These are phyloP conservation scores for Pezicula neosporulosa DNA, from an alignment of 2,329 filamentous ascomycete species.

Conservation along the genomic window DNA sequence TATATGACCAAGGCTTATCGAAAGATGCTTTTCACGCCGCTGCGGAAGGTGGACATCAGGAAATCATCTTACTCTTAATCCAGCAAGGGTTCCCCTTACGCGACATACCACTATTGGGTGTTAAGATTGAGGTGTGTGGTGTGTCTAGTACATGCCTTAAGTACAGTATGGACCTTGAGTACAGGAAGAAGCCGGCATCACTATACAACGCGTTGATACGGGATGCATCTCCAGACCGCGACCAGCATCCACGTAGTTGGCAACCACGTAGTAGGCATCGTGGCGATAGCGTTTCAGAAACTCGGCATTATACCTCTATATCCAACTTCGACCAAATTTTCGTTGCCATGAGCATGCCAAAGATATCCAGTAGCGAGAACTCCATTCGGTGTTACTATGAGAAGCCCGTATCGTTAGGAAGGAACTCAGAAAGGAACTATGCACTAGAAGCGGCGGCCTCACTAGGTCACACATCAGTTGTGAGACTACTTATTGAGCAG, in stretches of 20 bases:
- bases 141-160: too few species aligned
- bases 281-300: not conserved
- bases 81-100: too few species aligned
- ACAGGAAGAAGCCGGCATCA: too few species aligned
- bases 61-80: too few species aligned
- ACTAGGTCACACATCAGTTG: not conserved
- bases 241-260: too few species aligned
- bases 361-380: not conserved
- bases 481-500: not conserved
- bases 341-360: not conserved
- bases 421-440: too few species aligned
- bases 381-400: not conserved
- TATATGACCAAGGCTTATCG: too few species aligned
- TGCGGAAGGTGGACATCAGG: too few species aligned
- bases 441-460: not conserved
- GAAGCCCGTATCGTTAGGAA: not conserved
- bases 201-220: not conserved
- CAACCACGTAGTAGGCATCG: not conserved
- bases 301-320: not conserved
- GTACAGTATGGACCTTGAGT: too few species aligned
- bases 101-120: too few species aligned
- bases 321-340: not conserved
- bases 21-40: too few species aligned
- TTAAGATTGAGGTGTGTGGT: too few species aligned
- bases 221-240: not conserved